Conservation (phyloP, 257 asterid species). For the Forsythia viridissima region DNA sequence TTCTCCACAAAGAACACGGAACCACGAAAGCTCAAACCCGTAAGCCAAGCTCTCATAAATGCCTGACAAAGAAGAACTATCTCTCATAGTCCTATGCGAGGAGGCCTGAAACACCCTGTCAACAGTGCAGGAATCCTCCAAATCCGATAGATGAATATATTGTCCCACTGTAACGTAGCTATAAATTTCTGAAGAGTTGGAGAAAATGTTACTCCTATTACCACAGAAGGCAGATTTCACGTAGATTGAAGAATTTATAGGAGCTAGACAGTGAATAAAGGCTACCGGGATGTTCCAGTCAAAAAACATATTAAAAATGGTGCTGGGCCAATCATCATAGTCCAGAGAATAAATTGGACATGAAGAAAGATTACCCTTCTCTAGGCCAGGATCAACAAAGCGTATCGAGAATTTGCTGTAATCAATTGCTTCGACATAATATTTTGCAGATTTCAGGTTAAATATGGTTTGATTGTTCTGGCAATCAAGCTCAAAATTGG, state of each 20-base stretch:
- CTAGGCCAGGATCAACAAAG: slow-evolving; percentile 42
- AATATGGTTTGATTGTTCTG: slow-evolving; percentile 36
- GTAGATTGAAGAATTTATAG: slow-evolving; percentile 30
- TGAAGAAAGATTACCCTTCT: slow-evolving; percentile 33
- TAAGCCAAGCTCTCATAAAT: slow-evolving; percentile 38
- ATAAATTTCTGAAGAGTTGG: slow-evolving; percentile 30
- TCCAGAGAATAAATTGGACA: slow-evolving; percentile 30
- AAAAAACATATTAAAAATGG: slow-evolving; percentile 1
- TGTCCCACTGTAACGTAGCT: slow-evolving; percentile 35
- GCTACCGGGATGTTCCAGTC: slow-evolving; percentile 13
- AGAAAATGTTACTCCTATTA: slow-evolving; percentile 27
- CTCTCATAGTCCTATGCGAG: slow-evolving; percentile 15
- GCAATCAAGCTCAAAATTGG: slow-evolving; percentile 39
- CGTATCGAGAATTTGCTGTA: slow-evolving; percentile 32
- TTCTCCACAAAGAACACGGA: slow-evolving; percentile 41
- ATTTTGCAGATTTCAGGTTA: slow-evolving; percentile 21
- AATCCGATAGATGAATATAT: slow-evolving; percentile 16
- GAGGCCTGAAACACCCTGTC: slow-evolving; percentile 28
- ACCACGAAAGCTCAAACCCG: slow-evolving; percentile 51
- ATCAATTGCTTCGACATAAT: slow-evolving; percentile 39
- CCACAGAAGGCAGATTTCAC: slow-evolving; percentile 45
- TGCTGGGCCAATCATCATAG: slow-evolving; percentile 34
- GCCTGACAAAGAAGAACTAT: slow-evolving; percentile 33
- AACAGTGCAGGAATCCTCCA: slow-evolving; percentile 49
- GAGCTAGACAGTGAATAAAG: slow-evolving; percentile 37